A percentile compares a stretch with the other conserved stretches of the same genome.
Evolutionary conservation across 495 filamentous ascomycete species (phyloP).

Genomic region (Daldinia loculata): DNA sequence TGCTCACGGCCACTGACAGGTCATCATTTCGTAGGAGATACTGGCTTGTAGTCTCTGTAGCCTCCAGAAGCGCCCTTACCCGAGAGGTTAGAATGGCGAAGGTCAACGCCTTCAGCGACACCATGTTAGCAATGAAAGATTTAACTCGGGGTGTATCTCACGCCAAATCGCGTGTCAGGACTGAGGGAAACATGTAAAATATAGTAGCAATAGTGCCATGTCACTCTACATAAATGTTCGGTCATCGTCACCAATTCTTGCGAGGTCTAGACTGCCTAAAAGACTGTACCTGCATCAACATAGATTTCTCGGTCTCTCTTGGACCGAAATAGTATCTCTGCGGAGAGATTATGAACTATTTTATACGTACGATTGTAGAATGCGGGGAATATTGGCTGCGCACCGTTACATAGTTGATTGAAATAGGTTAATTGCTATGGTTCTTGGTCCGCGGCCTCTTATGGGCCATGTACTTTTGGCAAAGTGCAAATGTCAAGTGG

Average conservation of each 20-base stretch:
- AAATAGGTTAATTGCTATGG: slow-evolving; percentile 22
- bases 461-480: slow-evolving; percentile 1
- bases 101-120: slow-evolving; percentile 21
- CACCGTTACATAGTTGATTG: slow-evolving; percentile 18
- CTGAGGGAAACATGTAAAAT: neutral
- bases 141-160: neutral
- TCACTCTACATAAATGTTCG: neutral
- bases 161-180: neutral
- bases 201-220: neutral
- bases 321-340: slow-evolving; percentile 12
- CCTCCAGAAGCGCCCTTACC: slow-evolving; percentile 38
- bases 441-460: slow-evolving; percentile 19
- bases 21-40: slow-evolving; percentile 58
- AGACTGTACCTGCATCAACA: neutral
- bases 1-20: slow-evolving; percentile 55
- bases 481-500: neutral
- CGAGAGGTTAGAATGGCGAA: slow-evolving; percentile 20
- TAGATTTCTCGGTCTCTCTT: slow-evolving; percentile 23
- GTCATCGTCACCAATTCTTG: neutral
- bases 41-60: slow-evolving; percentile 41
- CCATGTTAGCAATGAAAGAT: slow-evolving; percentile 4
- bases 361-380: slow-evolving; percentile 1
- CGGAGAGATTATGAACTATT: slow-evolving; percentile 11
- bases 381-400: slow-evolving; percentile 24
- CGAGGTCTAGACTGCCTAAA: neutral